These are phyloP conservation scores for Draba incana DNA, from an alignment of 345 rosid species.

Conservation along the genomic window DNA sequence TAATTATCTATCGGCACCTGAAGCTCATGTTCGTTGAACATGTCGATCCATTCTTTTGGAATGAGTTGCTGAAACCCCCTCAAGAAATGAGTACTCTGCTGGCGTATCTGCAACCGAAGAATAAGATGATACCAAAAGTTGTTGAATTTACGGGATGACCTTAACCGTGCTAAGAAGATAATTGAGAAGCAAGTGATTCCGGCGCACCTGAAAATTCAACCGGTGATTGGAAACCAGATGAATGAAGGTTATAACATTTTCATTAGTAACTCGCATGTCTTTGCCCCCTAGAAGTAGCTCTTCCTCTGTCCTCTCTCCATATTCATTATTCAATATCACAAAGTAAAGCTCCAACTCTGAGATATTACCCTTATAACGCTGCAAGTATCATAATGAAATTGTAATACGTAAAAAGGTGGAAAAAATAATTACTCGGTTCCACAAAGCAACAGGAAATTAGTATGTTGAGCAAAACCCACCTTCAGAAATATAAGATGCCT, in stretches of 20 bases:
- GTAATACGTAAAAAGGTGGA: conserved; percentile 14
- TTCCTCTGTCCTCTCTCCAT: conserved; percentile 95
- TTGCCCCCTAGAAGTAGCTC: conserved; percentile 91
- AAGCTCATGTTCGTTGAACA: conserved; percentile 98
- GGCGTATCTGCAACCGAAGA: conserved; percentile 70
- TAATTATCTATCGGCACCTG: conserved; percentile 57
- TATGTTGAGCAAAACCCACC: conserved; percentile 49
- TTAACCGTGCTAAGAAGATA: conserved; percentile 10
- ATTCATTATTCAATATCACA: conserved; percentile 92
- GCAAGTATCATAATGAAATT: conserved; percentile 34
- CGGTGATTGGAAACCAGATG: conserved; percentile 99
- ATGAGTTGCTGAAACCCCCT: conserved; percentile 97
- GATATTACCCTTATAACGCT: conserved; percentile 87
- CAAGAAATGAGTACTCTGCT: conserved; percentile 88
- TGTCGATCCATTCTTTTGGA: conserved; percentile 91
- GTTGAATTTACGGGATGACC: conserved; percentile 20
- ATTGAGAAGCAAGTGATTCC: conserved; percentile 24
- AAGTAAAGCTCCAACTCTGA: conserved; percentile 88
- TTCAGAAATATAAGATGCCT: conserved; percentile 96
- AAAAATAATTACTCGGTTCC: conserved; percentile 11
- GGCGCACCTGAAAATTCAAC: conserved; percentile 76
- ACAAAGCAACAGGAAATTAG: conserved; percentile 23
- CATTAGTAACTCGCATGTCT: conserved; percentile 79
- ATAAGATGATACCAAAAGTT: conserved; percentile 25
- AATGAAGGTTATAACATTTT: conserved; percentile 84